phyloP scores from a whole-genome alignment of 208 protist genomes.

The Strigomonas culicis region DNA sequence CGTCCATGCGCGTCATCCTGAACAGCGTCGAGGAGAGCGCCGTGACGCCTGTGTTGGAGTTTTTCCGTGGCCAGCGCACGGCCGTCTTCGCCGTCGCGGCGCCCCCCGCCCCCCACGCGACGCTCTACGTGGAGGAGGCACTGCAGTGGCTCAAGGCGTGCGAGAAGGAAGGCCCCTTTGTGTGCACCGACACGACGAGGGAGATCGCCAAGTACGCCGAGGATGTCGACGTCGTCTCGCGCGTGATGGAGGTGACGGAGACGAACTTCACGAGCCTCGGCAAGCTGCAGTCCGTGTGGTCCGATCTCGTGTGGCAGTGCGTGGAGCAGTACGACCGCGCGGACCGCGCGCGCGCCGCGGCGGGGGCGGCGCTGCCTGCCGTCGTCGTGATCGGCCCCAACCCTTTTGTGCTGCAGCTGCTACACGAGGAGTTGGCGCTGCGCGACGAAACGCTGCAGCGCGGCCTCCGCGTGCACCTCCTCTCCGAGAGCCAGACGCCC shows the following conservation, averaged over 20 bases:
- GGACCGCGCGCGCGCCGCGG: constrained; percentile 21
- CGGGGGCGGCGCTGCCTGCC: constrained; percentile 12
- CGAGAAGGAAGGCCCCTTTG: constrained; percentile 57
- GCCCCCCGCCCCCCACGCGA: constrained; percentile 10
- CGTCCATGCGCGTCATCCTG: constrained; percentile 48
- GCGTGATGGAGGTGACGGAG: constrained; percentile 60
- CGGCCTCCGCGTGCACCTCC: background rate
- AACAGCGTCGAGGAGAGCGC: constrained; percentile 65
- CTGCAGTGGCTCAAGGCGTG: constrained; percentile 79
- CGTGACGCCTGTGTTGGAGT: constrained; percentile 42
- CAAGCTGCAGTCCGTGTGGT: constrained; percentile 56
- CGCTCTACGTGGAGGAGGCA: constrained; percentile 78
- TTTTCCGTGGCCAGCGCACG: constrained; percentile 30
- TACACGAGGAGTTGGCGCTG: background rate
- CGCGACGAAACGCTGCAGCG: background rate
- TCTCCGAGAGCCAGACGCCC: constrained; percentile 17
- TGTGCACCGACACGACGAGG: constrained; percentile 47
- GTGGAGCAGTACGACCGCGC: constrained; percentile 59
- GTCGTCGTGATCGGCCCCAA: constrained; percentile 31
- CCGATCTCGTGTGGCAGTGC: constrained; percentile 41
- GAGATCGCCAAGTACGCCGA: constrained; percentile 60
- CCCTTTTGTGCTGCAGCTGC: background rate
- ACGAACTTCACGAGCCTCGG: constrained; percentile 52
- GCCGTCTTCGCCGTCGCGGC: constrained; percentile 14
- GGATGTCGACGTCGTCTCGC: constrained; percentile 73